Percentiles rank a stretch among this genome's conserved stretches.
Conservation (phyloP, 1,284 basidiomycete species). For the Pseudozyma flocculosa region DNA sequence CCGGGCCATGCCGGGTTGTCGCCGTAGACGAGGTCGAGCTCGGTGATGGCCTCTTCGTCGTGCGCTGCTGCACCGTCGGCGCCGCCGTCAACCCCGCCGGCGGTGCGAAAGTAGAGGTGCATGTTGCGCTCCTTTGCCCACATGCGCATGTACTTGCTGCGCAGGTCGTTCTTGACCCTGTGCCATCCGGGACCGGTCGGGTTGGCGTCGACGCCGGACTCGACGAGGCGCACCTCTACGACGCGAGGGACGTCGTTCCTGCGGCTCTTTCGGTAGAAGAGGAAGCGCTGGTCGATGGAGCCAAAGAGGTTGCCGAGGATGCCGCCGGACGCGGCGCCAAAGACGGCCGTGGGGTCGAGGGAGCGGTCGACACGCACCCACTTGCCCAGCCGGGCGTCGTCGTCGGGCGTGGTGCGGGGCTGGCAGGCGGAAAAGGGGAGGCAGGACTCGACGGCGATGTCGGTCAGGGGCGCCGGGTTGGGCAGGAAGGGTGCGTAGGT, state of each 20-base stretch:
- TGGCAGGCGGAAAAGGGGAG: conserved; percentile 67
- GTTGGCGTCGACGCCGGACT: conserved; percentile 13
- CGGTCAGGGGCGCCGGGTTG: conserved; percentile 62
- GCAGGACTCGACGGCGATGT: conserved; percentile 74
- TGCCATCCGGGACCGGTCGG: conserved; percentile 40
- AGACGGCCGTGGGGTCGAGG: conserved; percentile 66
- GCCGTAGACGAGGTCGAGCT: conserved; percentile 50
- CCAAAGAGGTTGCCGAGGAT: conserved; percentile 22
- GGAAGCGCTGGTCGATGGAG: conserved; percentile 31
- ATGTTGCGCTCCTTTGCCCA: conserved; percentile 17
- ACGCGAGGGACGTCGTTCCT: conserved; percentile 29
- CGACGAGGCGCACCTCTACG: conserved; percentile 38
- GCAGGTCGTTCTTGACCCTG: conserved; percentile 27
- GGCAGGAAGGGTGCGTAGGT: conserved; percentile 43
- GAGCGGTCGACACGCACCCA: conserved; percentile 83
- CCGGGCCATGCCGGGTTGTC: conserved; percentile 46
- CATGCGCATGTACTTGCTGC: conserved; percentile 19
- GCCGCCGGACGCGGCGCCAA: conserved; percentile 15
- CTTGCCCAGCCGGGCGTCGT: conserved; percentile 76
- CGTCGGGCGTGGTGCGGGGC: conserved; percentile 69
- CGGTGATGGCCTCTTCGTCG: conserved; percentile 33
- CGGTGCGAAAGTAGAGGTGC: conserved; percentile 40
- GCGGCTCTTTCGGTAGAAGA: conserved; percentile 46
- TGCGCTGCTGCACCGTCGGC: not conserved
- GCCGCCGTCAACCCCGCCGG: conserved; percentile 3